Evolutionary conservation across 169 alveolate genomes (phyloP), one percentile per base, ranked within the genome.

Genomic region (Eimeria necatrix): DNA sequence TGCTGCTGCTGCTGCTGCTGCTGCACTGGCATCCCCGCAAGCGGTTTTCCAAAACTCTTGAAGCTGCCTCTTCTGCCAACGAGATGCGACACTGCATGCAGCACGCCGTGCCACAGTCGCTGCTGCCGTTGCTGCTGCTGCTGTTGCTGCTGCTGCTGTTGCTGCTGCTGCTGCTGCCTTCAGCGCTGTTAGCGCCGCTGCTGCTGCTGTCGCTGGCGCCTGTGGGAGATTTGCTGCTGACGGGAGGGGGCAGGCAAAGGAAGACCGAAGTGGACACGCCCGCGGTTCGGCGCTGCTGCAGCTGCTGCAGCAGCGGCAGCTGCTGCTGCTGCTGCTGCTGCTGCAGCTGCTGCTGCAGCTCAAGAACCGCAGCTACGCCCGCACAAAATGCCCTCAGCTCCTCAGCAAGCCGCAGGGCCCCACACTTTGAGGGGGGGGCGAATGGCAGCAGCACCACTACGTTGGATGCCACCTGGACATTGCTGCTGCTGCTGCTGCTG

Each of bases 401-500:
- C 20, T 18, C 71, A 22, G 88, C 88, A 3, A 80, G 70, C 88
- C 24, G 61, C 88, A 20, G 52, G 26, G 68, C 88, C 88, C 49
- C 88, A 24, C 88, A 80, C 24, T 18, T 20, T 18, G 88, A 18
- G n/a, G 88, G 71, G 4, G 88, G 71, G 41, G 10, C 88, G 10
- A 80, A 51, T 4, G 88, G 88, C 71, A 80, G 88, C 88, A 80
- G 88, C 88, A 80, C 49, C 71, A 80, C 24, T n/a, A 80, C 88
- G 49, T 80, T 80, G 0, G 88, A 41, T 24, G 87, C 4, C 49
- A 22, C 61, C 87, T 48, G 87, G 20, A 49, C 46, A 46, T 41
- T 48, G 61, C 9, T 18, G 88, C 88, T 80, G 61, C 88, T 80
- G 88, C 88, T 80, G 48, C 71, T 80, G 88, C 71, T 51, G n/a